phyloP scores from a whole-genome alignment of 2,329 filamentous ascomycete genomes.

The Sphaceloma murrayae region DNA sequence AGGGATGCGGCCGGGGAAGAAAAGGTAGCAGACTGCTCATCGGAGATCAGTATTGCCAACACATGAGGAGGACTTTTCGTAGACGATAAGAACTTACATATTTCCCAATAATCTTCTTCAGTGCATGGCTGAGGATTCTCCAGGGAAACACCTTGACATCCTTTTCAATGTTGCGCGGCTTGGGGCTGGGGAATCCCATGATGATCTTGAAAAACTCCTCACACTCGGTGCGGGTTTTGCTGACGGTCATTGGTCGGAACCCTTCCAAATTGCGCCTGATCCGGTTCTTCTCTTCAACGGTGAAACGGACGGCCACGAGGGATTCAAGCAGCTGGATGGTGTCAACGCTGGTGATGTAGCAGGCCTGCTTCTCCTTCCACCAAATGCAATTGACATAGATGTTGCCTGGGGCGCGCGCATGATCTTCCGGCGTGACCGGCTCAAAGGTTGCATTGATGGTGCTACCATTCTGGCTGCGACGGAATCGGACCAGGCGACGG shows the following conservation, averaged over 20 bases:
- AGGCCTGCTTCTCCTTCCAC: conserved; percentile 87
- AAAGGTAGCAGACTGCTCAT: conserved; percentile 53
- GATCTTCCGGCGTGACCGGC: conserved; percentile 64
- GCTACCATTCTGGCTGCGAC: conserved; percentile 68
- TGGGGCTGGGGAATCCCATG: conserved; percentile 92
- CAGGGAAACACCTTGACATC: conserved; percentile 98
- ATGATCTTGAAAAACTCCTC: conserved; percentile 99
- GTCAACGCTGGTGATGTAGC: conserved; percentile 91
- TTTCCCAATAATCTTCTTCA: conserved; percentile 99
- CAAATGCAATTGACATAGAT: conserved; percentile 96
- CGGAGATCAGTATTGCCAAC: conserved; percentile 11
- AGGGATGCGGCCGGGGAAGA: conserved; percentile 51
- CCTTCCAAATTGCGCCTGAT: conserved; percentile 93
- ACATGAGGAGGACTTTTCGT: background rate
- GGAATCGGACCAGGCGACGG: conserved; percentile 81
- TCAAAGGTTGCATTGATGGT: conserved; percentile 74
- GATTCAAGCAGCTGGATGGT: conserved; percentile 93
- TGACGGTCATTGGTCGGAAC: conserved; percentile 85
- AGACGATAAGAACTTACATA: conserved; percentile 52
- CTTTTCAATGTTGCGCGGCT: conserved; percentile 96
- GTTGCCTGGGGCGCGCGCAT: conserved; percentile 59
- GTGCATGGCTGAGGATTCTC: conserved; percentile 74
- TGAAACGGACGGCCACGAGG: conserved; percentile 76
- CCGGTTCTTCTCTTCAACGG: conserved; percentile 95
- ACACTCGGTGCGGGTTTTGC: conserved; percentile 82